phyloP scores from a whole-genome alignment of 768 basidiomycete genomes.

The Termitomyces sp. region DNA sequence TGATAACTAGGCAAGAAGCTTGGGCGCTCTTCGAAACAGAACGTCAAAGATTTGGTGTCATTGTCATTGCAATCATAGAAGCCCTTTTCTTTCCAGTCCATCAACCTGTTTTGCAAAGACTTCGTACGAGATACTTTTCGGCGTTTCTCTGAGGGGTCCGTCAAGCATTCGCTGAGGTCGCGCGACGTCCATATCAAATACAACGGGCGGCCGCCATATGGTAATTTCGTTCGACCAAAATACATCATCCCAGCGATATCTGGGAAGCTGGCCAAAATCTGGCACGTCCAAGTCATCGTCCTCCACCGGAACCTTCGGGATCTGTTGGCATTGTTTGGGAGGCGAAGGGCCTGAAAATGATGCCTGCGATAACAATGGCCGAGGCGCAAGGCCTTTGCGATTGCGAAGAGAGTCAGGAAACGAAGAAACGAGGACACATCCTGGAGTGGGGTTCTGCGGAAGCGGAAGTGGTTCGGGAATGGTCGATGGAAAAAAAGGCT shows the following conservation, averaged over 20 bases:
- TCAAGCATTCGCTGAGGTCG: slow-evolving; percentile 12
- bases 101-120: slow-evolving; percentile 15
- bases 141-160: slow-evolving; percentile 4
- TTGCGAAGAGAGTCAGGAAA: neutral
- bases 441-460: slow-evolving; percentile 7
- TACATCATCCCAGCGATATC: neutral
- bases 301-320: neutral
- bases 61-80: neutral
- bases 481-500: slow-evolving; percentile 12
- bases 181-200: slow-evolving; percentile 14
- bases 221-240: slow-evolving; percentile 7
- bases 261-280: slow-evolving; percentile 12
- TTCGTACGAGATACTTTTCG: slow-evolving; percentile 16
- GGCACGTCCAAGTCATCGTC: slow-evolving; percentile 12
- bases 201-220: slow-evolving; percentile 10
- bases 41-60: neutral
- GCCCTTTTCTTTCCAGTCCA: slow-evolving; percentile 6
- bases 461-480: slow-evolving; percentile 5
- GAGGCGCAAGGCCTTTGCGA: neutral
- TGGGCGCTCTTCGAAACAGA: neutral
- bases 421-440: slow-evolving; percentile 10
- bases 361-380: neutral
- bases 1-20: neutral
- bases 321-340: slow-evolving; percentile 11
- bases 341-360: slow-evolving; percentile 5